A percentile compares a stretch with the other conserved stretches of the same genome.
Conservation (phyloP, 2,329 filamentous ascomycete genomes). For the Claviceps quebecensis region DNA sequence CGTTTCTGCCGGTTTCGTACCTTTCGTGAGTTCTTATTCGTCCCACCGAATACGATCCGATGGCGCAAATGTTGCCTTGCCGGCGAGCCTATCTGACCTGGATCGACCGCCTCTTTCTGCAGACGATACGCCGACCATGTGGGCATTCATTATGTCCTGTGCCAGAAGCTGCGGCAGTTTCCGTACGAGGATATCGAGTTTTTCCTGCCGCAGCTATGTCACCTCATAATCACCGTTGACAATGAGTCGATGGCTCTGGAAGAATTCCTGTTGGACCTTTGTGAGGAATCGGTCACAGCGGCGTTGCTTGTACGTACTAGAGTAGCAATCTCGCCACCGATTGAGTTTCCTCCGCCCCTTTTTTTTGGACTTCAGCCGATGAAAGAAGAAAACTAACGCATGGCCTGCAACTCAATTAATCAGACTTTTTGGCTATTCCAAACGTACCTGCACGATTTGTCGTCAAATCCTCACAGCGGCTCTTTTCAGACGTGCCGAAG, state of each 20-base stretch:
- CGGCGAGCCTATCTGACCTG: background rate
- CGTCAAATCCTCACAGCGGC: constrained; percentile 58
- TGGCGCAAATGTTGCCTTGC: background rate
- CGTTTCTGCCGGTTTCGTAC: constrained; percentile 78
- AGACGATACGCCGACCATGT: constrained; percentile 83
- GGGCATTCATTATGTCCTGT: constrained; percentile 79
- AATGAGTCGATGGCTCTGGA: constrained; percentile 87
- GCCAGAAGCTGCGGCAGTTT: constrained; percentile 78
- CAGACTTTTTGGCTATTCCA: constrained; percentile 88
- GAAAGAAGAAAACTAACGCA: constrained; percentile 10
- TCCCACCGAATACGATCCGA: background rate
- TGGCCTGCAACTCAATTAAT: constrained; percentile 1
- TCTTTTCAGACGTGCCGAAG: constrained; percentile 71
- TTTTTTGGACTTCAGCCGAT: background rate
- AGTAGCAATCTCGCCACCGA: background rate
- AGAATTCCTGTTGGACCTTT: constrained; percentile 74
- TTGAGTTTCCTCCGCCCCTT: background rate
- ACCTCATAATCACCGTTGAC: constrained; percentile 75
- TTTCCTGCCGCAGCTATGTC: constrained; percentile 78
- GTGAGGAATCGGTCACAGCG: constrained; percentile 76
- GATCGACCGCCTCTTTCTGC: constrained; percentile 5
- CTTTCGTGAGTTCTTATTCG: constrained; percentile 54
- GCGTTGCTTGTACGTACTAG: constrained; percentile 54
- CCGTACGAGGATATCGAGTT: constrained; percentile 87
- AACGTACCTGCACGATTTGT: constrained; percentile 72